Base-by-base conservation (phyloP, 2,329 filamentous ascomycete species). In the Phialophora tarda region DNA sequence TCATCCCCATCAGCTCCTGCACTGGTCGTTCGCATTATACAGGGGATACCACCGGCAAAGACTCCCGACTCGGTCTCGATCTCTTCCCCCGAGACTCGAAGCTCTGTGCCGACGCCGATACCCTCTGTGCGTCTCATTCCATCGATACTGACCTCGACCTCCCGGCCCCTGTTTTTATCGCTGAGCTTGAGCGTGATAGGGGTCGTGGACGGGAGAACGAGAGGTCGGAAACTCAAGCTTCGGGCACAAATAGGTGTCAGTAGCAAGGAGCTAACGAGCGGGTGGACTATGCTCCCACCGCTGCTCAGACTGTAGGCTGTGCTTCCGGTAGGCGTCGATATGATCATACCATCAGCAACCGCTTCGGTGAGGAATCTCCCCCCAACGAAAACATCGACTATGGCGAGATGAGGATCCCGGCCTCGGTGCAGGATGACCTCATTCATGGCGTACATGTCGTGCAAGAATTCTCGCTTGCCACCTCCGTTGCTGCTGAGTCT, bases 271-370 rank as follows among this genome's bases (percentile, higher is more conserved):
- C 91, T 90, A 2, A 98, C 94, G 1, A 97, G 85, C 0, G 95
- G 95, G 77, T 99, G 95, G 48, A 98, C 91, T 72, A 99, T 98
- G 72, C 90, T 91, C 0, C 95, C 95, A 2, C 95, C 95, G 2
- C 90, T 91, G 71, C 91, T 95, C n/a, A 99, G 84, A 66, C 91
- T 95, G 81, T 99, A 99, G 0, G 95, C 95, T 0, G 95, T 99
- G 48, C 91, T 96, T 2, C 95, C 95, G 0, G 95, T 99, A 0
- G 95, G 95, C 0, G 94, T 97, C 69, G 91, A 93, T 65, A 98
- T 88, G 53, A 98, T 90, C 78, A 99, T 96, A 59, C 95, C 95
- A 77, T 99, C 95, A 0, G 93, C 94, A 12, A 96, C 93, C 0
- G 92, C 94, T 77, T 97, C 93, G 1, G 95, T 99, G 54, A 99